Evolutionary conservation across 768 basidiomycete genomes (phyloP).

Genomic region (Rhodocollybia butyracea): DNA sequence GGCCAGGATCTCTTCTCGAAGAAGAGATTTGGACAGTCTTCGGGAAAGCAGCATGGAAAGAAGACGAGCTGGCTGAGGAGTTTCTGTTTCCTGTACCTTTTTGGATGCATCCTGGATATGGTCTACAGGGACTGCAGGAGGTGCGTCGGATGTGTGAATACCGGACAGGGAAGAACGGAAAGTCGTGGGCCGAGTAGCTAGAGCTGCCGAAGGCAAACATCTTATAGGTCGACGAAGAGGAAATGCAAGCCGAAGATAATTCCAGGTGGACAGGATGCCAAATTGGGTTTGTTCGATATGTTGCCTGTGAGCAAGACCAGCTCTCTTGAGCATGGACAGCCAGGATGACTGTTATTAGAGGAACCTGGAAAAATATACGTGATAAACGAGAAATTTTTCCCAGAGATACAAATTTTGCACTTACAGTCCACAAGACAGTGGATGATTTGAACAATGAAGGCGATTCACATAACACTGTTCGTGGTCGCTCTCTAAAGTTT

Average conservation of each 20-base stretch:
- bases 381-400: neutral
- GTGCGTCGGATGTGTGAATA: neutral
- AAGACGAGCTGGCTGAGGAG: neutral
- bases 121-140: neutral
- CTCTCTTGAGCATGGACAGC: constrained; percentile 76
- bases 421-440: constrained; percentile 4
- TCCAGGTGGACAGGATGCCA: neutral
- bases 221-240: constrained; percentile 11
- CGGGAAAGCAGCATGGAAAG: neutral
- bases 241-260: neutral
- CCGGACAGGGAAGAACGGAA: constrained; percentile 6
- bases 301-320: constrained; percentile 50
- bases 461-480: constrained; percentile 4
- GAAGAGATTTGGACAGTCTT: neutral
- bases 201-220: constrained; percentile 7
- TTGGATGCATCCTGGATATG: neutral
- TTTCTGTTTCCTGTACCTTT: neutral
- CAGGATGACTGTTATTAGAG: constrained; percentile 32
- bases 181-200: constrained; percentile 1
- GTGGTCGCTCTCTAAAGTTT: neutral
- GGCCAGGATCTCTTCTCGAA: neutral
- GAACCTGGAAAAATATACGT: neutral
- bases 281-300: constrained; percentile 41
- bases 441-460: neutral
- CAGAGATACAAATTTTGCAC: neutral